phyloP scores from a whole-genome alignment of 2,329 filamentous ascomycete genomes.

The Colletotrichum filicis region DNA sequence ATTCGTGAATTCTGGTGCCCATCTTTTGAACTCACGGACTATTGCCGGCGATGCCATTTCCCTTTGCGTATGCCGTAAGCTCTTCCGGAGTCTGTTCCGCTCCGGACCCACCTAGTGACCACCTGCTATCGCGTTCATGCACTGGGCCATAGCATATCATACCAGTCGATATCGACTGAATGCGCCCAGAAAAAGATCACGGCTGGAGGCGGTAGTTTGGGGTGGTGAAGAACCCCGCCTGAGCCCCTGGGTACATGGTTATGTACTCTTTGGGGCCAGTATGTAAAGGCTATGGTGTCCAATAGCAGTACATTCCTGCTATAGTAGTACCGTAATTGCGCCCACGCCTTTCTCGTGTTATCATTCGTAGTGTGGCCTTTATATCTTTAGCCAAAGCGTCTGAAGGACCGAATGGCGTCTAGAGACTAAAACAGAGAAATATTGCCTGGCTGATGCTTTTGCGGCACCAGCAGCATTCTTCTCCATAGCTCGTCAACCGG shows the following conservation, averaged over 20 bases:
- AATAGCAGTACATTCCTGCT: not conserved
- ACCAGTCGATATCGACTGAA: conserved; percentile 3
- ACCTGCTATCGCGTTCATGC: conserved; percentile 21
- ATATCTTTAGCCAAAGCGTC: not conserved
- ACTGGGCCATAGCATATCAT: not conserved
- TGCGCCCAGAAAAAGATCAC: not conserved
- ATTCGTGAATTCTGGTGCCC: not conserved
- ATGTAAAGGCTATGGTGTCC: not conserved
- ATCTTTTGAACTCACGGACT: not conserved
- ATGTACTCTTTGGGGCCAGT: not conserved
- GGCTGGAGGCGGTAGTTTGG: not conserved
- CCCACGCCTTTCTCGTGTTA: not conserved
- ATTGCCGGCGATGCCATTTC: not conserved
- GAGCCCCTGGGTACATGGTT: not conserved
- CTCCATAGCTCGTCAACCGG: no score
- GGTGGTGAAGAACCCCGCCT: not conserved
- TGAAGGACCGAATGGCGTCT: not conserved
- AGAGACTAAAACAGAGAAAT: not conserved
- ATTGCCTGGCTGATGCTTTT: not conserved
- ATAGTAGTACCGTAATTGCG: not conserved
- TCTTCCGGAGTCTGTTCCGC: conserved; percentile 24
- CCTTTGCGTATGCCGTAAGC: not conserved
- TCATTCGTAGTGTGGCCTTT: not conserved
- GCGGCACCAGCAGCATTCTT: no score
- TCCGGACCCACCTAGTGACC: not conserved